Conservation (phyloP, 805 yeast species). For the Kodamaea sagamina region DNA sequence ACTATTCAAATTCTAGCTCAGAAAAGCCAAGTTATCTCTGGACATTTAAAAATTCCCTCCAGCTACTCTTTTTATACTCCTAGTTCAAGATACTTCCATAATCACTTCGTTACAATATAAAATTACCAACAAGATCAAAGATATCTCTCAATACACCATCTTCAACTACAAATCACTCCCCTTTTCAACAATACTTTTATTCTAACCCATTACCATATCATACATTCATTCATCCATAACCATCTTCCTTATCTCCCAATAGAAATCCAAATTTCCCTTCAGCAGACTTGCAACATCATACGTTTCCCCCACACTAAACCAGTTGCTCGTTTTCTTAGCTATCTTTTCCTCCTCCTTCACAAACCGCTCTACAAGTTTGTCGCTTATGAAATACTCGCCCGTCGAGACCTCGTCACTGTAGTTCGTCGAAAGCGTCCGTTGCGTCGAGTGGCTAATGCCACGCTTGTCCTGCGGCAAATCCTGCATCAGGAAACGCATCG, state of each 20-base stretch:
- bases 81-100: no score
- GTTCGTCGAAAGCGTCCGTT: conserved; percentile 35
- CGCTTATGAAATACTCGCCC: conserved; percentile 30
- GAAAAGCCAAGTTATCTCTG: no score
- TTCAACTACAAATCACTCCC: no score
- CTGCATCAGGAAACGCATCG: conserved; percentile 3
- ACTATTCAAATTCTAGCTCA: no score
- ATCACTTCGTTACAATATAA: no score
- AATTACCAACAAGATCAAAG: no score
- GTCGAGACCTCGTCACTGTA: conserved; percentile 19
- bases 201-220: no score
- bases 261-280: conserved; percentile 26
- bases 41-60: no score
- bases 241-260: conserved; percentile 47
- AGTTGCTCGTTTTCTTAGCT: conserved; percentile 34
- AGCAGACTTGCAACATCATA: conserved; percentile 19
- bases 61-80: no score
- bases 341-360: conserved; percentile 39
- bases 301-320: conserved; percentile 37
- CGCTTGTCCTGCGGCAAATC: conserved; percentile 15
- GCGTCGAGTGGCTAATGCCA: conserved; percentile 40
- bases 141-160: no score
- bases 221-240: conserved; percentile 32
- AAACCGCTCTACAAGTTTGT: conserved; percentile 32
- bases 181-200: no score